Evolutionary conservation across 495 filamentous ascomycete species (phyloP).

Genomic region (Schizothecium vesticola): DNA sequence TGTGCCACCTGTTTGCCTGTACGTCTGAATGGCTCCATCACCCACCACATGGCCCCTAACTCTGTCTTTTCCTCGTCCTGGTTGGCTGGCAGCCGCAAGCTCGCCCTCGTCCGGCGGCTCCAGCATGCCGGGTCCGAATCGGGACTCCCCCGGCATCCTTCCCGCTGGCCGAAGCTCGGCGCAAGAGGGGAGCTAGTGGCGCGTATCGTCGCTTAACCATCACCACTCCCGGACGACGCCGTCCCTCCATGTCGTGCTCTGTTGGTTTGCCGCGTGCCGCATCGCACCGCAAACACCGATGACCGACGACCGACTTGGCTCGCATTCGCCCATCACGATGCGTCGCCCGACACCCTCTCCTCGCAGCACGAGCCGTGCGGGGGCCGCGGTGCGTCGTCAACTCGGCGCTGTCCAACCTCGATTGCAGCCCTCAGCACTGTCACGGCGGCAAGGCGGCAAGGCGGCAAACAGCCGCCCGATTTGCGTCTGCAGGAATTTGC

Average conservation of each 20-base stretch:
- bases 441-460: neutral
- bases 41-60: neutral
- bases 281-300: neutral
- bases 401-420: neutral
- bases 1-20: neutral
- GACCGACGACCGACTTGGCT: neutral
- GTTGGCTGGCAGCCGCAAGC: neutral
- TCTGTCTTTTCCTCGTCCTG: neutral
- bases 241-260: neutral
- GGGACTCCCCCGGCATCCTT: neutral
- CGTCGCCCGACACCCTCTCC: neutral
- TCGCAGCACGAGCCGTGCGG: neutral
- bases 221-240: neutral
- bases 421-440: neutral
- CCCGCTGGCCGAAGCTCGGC: neutral
- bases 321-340: neutral
- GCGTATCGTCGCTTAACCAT: neutral
- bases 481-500: neutral
- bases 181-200: neutral
- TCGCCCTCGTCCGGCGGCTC: neutral
- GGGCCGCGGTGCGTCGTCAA: neutral
- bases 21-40: neutral
- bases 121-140: neutral
- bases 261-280: neutral
- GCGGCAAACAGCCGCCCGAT: neutral